Conservation (phyloP, 2,329 filamentous ascomycete genomes). For the Stachybotrys elegans region DNA sequence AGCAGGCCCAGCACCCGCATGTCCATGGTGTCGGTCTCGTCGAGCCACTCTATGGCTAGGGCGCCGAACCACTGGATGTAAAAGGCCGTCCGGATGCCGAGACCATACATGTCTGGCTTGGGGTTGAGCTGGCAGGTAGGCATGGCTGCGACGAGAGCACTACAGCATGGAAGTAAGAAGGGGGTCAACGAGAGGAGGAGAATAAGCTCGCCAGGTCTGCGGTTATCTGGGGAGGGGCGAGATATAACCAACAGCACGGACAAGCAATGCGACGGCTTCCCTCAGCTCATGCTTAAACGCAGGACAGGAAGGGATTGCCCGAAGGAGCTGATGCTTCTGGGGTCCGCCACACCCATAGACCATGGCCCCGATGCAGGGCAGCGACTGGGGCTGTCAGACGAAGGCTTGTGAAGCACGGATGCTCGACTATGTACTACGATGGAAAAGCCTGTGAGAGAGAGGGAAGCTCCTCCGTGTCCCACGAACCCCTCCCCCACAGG, state of each 20-base stretch:
- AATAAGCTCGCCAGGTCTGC: no score
- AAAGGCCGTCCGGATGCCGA: slow-evolving; percentile 28
- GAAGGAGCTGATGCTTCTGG: not conserved
- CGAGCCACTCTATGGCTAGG: slow-evolving; percentile 24
- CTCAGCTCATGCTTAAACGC: not conserved
- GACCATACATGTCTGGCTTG: slow-evolving; percentile 26
- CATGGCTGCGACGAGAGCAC: not conserved
- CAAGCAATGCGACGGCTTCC: no score
- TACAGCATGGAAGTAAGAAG: no score
- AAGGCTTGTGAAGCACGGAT: no score
- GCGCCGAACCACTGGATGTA: slow-evolving; percentile 31
- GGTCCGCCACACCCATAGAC: no score
- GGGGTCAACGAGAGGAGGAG: not conserved
- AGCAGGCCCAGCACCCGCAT: slow-evolving; percentile 26
- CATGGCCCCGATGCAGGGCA: no score
- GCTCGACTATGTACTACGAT: no score
- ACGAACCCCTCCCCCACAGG: not conserved
- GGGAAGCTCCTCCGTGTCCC: not conserved
- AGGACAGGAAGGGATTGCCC: not conserved
- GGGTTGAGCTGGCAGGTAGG: slow-evolving; percentile 18
- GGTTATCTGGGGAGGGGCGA: no score
- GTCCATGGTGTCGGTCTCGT: slow-evolving; percentile 19
- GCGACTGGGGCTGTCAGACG: no score
- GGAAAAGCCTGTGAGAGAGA: not conserved
- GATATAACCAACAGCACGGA: no score